These are phyloP conservation scores for Tubosaeta sp. DNA, from an alignment of 768 basidiomycete species.

Conservation along the genomic window DNA sequence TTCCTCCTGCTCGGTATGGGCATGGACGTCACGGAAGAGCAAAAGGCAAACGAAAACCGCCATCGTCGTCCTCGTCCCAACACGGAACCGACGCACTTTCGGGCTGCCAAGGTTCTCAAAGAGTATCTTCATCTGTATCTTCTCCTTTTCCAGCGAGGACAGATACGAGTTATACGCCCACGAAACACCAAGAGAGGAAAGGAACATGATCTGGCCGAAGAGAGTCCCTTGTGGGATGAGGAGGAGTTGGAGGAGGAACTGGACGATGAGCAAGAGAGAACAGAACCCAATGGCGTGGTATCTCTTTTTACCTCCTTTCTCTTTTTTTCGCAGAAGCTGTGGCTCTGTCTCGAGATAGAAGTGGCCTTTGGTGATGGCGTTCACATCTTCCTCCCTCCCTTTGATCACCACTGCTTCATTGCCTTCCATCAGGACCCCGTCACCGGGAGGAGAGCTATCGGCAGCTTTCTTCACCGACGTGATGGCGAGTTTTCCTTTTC, in stretches of 20 bases:
- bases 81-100: neutral
- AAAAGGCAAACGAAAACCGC: constrained; percentile 21
- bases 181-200: constrained; percentile 27
- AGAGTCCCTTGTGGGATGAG: constrained; percentile 30
- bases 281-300: constrained; percentile 20
- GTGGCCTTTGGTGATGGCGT: constrained; percentile 25
- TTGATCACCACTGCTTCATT: constrained; percentile 24
- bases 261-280: constrained; percentile 25
- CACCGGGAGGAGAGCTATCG: constrained; percentile 19
- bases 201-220: constrained; percentile 35
- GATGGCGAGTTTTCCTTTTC: constrained; percentile 21
- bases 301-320: neutral
- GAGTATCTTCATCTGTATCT: constrained; percentile 16
- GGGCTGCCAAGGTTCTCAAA: constrained; percentile 4
- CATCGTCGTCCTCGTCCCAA: constrained; percentile 21
- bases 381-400: constrained; percentile 26
- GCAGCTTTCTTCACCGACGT: constrained; percentile 12
- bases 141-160: constrained; percentile 33
- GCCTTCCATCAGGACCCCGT: constrained; percentile 22
- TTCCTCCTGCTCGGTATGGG: neutral
- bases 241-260: constrained; percentile 32
- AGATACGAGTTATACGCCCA: constrained; percentile 33
- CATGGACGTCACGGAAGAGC: constrained; percentile 11
- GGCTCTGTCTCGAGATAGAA: constrained; percentile 19
- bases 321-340: neutral